Base-by-base conservation (phyloP, 179 eudicot genomes). In the Camellia oleifera region DNA sequence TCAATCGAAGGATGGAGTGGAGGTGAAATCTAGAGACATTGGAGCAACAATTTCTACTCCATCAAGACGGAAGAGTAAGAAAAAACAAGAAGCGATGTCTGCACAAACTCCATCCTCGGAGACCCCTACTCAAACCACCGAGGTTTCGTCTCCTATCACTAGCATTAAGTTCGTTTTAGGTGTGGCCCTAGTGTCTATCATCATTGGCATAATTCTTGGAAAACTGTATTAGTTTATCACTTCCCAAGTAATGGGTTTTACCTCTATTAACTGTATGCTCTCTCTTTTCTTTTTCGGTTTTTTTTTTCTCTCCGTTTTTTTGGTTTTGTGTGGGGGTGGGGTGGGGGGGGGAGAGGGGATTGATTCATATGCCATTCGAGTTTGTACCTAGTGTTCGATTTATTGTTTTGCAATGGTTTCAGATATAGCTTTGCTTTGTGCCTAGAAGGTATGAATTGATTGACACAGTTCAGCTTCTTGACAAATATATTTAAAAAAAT, bases 201-300 rank as follows among this genome's bases (percentile, higher is more conserved):
- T 96, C 32, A 14, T 94, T 60, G 98, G 98, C 68, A 84, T 94
- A 45, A 85, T 94, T 81, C 88, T 96, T 48, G 99, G 98, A 0
- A 96, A 91, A 86, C 83, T 89, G 73, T 94, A 96, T 81, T 94
- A 85, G 84, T 63, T 32, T 80, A 70, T 48, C 17, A 71, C 63
- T 78, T 84, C 74, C 23, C 58, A 53, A 56, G 57, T 61, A 78
- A 78, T 57, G 32, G 69, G 20, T 42, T 77, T 76, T 77, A 23
- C n/a, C 58, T 15, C 42, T 54, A 32, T 44, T 77, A 32, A 32
- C 40, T 32, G 2, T 65, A 40, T 65, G 63, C 62, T 69, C 40
- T 26, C 53, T 58, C 6, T n/a, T 26, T 57, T 46, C 40, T 12
- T 54, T 66, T 17, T 78, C 42, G 7, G 10, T 26, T n/a, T 53